Evolutionary conservation across 164 flowering plant species (phyloP), one percentile per base, ranked within the genome.

Genomic region (Paratinospora sagittata): DNA sequence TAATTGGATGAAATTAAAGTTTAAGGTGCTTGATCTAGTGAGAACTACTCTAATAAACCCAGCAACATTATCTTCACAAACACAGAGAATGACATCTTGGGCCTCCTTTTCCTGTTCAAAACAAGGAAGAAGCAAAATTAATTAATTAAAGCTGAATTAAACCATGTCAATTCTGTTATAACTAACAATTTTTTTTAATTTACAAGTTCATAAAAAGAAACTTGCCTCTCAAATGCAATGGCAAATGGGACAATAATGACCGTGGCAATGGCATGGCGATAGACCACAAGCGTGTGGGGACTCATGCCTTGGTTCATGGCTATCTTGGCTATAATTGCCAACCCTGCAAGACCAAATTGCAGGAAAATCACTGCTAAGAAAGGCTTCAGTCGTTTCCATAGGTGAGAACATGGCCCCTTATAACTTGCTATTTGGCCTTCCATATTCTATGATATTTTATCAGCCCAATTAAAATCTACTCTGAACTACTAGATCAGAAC

Each of bases 241-340:
- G 92, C 91, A 45, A 89, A 88, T 62, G 94, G 94, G n/a, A 88
- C 81, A 7, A 87, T 85, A 75, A 81, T 83, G 21, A 78, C 23
- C 12, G 85, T 79, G 72, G 94, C 94, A 63, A 85, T 73, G 6
- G 81, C 88, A 52, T 89, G 90, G 16, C 91, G 88, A 52, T 89
- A 89, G 63, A 86, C 92, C 0, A 84, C 85, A 19, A 85, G 82
- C 0, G 85, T 89, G 49, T 85, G 88, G 47, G 81, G 87, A 79
- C 87, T 87, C 89, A 88, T 82, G n/a, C 91, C 94, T 24, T 83
- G 68, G 76, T 86, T 86, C 19, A 88, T 68, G 11, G 90, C 94
- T 62, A 84, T 81, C 76, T 86, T 89, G 13, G 86, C 83, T 12
- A 89, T 74, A 61, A 89, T 70, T 57, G 88, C 91, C 91, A 89